Conservation (phyloP, 164 flowering plant species). For the Vitis riparia region DNA sequence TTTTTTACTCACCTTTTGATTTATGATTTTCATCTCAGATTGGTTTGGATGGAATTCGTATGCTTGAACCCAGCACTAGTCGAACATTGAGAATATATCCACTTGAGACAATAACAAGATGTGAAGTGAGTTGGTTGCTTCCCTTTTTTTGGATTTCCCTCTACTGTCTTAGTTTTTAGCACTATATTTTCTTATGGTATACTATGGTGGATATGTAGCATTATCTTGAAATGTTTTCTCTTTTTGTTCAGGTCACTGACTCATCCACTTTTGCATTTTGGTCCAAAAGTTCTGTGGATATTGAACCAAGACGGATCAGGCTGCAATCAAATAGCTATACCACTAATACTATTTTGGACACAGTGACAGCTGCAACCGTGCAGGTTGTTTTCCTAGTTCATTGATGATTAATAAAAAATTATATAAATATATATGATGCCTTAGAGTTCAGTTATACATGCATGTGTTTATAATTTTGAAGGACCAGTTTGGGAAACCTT, state of each 20-base stretch:
- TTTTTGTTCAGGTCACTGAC: slow-evolving; percentile 50
- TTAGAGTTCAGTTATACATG: too few species aligned
- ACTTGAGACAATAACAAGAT: slow-evolving; percentile 85
- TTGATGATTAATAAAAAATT: too few species aligned
- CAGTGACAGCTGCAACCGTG: slow-evolving; percentile 87
- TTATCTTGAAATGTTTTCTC: slow-evolving; percentile 7
- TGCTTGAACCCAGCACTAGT: slow-evolving; percentile 84
- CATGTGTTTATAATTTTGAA: too few species aligned
- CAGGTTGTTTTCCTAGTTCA: slow-evolving; percentile 50
- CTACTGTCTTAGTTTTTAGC: background rate
- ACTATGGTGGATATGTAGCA: background rate
- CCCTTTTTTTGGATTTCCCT: background rate
- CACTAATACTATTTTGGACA: slow-evolving; percentile 83
- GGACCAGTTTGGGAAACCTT: too few species aligned
- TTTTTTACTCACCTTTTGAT: background rate
- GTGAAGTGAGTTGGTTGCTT: slow-evolving; percentile 60
- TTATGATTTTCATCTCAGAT: slow-evolving; percentile 41
- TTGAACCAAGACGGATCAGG: slow-evolving; percentile 92
- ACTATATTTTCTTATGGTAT: background rate
- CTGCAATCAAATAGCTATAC: slow-evolving; percentile 92
- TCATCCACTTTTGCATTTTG: slow-evolving; percentile 81
- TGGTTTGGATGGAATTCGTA: slow-evolving; percentile 94
- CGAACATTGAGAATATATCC: slow-evolving; percentile 90
- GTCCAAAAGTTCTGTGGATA: slow-evolving; percentile 91
- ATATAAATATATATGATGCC: too few species aligned